Evolutionary conservation across 768 basidiomycete genomes (phyloP), one percentile per base, ranked within the genome.

Genomic region (Tubosaeta sp.): DNA sequence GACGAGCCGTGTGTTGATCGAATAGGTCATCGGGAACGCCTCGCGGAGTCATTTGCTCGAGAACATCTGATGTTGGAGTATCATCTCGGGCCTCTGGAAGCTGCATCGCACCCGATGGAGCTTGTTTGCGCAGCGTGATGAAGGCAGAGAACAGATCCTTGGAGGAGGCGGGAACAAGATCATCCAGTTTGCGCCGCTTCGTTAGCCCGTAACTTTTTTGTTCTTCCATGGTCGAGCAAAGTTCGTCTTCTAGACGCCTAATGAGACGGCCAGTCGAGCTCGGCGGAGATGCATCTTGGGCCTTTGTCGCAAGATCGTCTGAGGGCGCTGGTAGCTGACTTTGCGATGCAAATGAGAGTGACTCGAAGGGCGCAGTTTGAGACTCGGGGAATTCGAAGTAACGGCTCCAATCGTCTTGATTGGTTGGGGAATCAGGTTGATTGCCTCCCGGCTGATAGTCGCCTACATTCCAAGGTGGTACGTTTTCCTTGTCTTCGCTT

Each of bases 1-100:
- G 63, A 34, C 61, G 61, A 25, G 84, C 62, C 14, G 83, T 83
- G 52, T 73, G 71, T 32, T 59, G 52, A 55, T 73, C 66, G 44
- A 71, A 68, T 14, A 83, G 54, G 30, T 76, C 75, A 31, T 64
- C 58, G 10, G 80, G 79, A 18, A 70, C 56, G 41, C 30, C 59
- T 14, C 55, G 63, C 42, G 64, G 60, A 21, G 44, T 54, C 29
- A 53, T 51, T 52, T 59, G 54, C 25, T 60, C 54, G 13, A 44
- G 44, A 27, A 52, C 34, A 25, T 30, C 46, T 52, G 14, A 25
- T 6, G 29, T 43, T 13, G 55, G 44, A 36, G 39, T 35, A 25
- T 59, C 56, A 53, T 52, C 44, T 41, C 44, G 51, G 53, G 40
- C 50, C 31, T 57, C 59, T 27, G 54, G 35, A 18, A 36, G 46